phyloP scores from a whole-genome alignment of 257 asterid species.

The Salvia miltiorrhiza region DNA sequence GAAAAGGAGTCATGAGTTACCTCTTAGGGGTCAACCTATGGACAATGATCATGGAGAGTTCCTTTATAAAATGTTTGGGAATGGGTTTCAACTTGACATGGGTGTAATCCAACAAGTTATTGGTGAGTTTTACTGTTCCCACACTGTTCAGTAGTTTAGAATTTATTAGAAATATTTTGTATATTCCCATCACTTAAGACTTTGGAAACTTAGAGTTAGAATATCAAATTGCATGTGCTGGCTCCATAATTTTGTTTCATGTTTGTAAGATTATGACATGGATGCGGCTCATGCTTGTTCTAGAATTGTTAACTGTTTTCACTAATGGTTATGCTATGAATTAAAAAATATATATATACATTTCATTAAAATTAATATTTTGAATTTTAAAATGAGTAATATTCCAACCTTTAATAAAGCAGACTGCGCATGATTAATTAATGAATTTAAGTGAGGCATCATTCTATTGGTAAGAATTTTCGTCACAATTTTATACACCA shows the following conservation, averaged over 20 bases:
- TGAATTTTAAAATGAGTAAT: too few species aligned
- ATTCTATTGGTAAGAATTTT: too few species aligned
- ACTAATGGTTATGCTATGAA: too few species aligned
- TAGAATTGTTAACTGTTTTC: too few species aligned
- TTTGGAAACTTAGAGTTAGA: background rate
- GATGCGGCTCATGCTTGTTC: background rate
- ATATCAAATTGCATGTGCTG: background rate
- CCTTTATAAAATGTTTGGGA: slow-evolving; percentile 69
- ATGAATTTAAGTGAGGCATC: too few species aligned
- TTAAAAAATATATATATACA: too few species aligned
- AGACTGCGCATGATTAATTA: too few species aligned
- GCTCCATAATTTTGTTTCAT: background rate
- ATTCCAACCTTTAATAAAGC: too few species aligned
- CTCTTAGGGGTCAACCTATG: slow-evolving; percentile 37
- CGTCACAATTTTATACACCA: too few species aligned
- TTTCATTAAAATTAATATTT: too few species aligned
- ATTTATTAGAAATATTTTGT: background rate
- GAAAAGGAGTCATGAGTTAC: slow-evolving; percentile 25
- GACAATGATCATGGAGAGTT: slow-evolving; percentile 48
- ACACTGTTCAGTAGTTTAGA: background rate
- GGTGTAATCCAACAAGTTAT: slow-evolving; percentile 55
- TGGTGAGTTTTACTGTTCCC: slow-evolving; percentile 44
- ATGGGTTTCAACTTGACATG: slow-evolving; percentile 63
- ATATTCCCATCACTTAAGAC: background rate
- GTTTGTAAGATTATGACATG: background rate